phyloP scores from a whole-genome alignment of 495 filamentous ascomycete species.

The Articulospora tetracladia region DNA sequence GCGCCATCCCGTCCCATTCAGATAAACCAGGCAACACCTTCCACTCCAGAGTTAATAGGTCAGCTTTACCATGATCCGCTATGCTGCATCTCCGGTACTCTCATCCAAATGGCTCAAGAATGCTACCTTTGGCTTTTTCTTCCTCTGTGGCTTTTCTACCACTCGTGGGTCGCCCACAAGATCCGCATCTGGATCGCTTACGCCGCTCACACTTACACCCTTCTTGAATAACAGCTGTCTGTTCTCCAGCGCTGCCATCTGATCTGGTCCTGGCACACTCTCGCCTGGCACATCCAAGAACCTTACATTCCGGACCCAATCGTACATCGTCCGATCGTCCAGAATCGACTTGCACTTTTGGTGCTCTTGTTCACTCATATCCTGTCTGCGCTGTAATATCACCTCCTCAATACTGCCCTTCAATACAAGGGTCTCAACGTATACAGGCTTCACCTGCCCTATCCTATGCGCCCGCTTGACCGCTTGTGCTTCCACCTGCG shows the following conservation, averaged over 20 bases:
- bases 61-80: no score
- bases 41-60: no score
- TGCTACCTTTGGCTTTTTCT: not conserved
- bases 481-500: constrained; percentile 84
- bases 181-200: constrained; percentile 17
- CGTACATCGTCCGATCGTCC: constrained; percentile 72
- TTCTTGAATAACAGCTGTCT: constrained; percentile 58
- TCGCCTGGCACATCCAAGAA: constrained; percentile 55
- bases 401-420: constrained; percentile 79
- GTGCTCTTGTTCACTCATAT: constrained; percentile 76
- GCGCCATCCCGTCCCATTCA: no score
- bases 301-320: constrained; percentile 70
- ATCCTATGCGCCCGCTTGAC: constrained; percentile 90
- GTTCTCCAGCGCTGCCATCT: constrained; percentile 51
- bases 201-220: not conserved
- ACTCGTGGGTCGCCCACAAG: not conserved
- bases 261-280: constrained; percentile 39
- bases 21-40: no score
- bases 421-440: constrained; percentile 84
- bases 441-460: constrained; percentile 74
- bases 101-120: no score
- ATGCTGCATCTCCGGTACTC: no score
- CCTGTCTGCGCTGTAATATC: constrained; percentile 67
- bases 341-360: constrained; percentile 63
- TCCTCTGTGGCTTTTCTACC: not conserved